These are phyloP conservation scores for Ophiostoma himal-ulmi DNA, from an alignment of 2,329 filamentous ascomycete genomes.

Conservation along the genomic window DNA sequence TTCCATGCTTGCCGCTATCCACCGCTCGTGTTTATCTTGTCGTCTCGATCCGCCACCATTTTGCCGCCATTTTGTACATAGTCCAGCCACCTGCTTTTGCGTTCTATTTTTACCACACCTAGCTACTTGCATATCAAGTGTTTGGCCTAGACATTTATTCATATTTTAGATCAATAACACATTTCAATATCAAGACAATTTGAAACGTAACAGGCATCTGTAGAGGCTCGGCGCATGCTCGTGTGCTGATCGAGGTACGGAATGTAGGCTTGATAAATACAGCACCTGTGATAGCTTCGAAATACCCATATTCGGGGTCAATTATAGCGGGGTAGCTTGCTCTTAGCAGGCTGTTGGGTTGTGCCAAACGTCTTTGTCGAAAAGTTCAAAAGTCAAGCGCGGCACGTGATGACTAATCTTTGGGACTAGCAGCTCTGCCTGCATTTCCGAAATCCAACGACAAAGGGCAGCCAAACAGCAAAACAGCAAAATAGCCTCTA, in stretches of 20 bases:
- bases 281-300: neutral
- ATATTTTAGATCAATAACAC: neutral
- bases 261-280: neutral
- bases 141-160: neutral
- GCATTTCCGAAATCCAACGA: slow-evolving; percentile 11
- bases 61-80: neutral
- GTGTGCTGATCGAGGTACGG: neutral
- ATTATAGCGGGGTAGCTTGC: slow-evolving; percentile 11
- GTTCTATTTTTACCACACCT: neutral
- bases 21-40: neutral
- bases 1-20: neutral
- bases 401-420: slow-evolving; percentile 8
- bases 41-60: neutral
- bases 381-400: neutral
- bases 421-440: slow-evolving; percentile 6
- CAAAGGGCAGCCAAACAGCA: neutral
- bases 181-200: neutral
- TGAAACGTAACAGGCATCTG: neutral
- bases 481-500: neutral
- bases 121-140: neutral
- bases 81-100: slow-evolving; percentile 1
- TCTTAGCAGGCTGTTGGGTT: neutral
- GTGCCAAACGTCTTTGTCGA: neutral
- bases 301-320: neutral
- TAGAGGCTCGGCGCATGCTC: neutral